phyloP scores from a whole-genome alignment of 2,329 filamentous ascomycete species.

The Ophiostoma montium region DNA sequence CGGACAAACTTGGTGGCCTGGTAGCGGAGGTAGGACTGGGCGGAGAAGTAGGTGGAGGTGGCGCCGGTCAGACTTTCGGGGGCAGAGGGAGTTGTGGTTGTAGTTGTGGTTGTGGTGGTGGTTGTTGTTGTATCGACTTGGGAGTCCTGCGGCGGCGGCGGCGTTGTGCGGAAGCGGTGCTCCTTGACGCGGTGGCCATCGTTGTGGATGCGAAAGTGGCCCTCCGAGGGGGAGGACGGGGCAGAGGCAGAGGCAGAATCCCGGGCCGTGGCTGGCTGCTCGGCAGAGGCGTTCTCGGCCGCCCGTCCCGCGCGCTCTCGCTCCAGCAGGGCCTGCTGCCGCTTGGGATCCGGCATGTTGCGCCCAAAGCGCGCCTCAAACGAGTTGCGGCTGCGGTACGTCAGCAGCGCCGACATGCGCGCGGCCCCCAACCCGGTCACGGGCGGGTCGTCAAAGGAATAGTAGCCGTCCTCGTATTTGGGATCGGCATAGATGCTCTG shows the following conservation, averaged over 20 bases:
- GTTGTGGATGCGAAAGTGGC: constrained; percentile 71
- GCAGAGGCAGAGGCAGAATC: too few species aligned
- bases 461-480: constrained; percentile 97
- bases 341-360: constrained; percentile 76
- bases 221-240: constrained; percentile 39
- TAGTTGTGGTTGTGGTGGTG: not conserved
- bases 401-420: constrained; percentile 90
- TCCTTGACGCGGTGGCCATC: constrained; percentile 58
- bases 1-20: constrained; percentile 94
- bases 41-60: constrained; percentile 85
- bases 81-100: too few species aligned
- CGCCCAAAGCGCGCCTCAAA: constrained; percentile 92
- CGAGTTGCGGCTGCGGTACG: constrained; percentile 90
- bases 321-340: constrained; percentile 69
- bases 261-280: not conserved
- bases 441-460: constrained; percentile 74
- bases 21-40: constrained; percentile 93
- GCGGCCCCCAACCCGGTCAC: constrained; percentile 78
- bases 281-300: not conserved
- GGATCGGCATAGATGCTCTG: constrained; percentile 96
- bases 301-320: constrained; percentile 33
- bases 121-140: too few species aligned
- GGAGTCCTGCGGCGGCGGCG: too few species aligned
- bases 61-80: constrained; percentile 35
- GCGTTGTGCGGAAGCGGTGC: constrained; percentile 28